Base-by-base conservation (phyloP, 805 yeast species). In the Candida glaebosa region DNA sequence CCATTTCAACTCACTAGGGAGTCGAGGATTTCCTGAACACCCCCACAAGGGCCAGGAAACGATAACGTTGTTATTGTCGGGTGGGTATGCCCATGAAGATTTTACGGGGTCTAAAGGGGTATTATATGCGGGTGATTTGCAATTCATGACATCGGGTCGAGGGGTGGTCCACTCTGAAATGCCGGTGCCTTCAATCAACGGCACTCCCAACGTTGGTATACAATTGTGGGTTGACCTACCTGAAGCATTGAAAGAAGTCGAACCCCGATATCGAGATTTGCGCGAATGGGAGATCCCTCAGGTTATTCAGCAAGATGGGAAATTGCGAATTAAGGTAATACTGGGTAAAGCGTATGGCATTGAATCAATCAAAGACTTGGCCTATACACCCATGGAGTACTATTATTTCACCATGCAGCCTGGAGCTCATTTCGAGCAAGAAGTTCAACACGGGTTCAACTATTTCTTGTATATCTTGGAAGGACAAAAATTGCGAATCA, bases 151-250 rank as follows among this genome's bases (percentile, higher is more conserved):
- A 20, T 96, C 96, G 4, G 96, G 96, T 45, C 76, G 75, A 52
- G 96, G 95, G 38, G 78, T 87, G 26, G 85, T 85, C 41, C 96
- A 87, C 60, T 76, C 88, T 2, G 96, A 88, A 57, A 87, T 87
- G 79, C 96, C 96, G 5, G 81, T 81, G 26, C 67, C 71, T 31
- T 69, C 67, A 15, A n/a, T 67, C 15, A 73, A 73, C 31, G 78
- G 82, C 1, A 63, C 75, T 16, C 64, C 67, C 16, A 63, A 65
- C 20, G 72, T 69, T 41, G 95, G 95, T 45, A 67, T 87, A 69
- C 96, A 88, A 61, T 67, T 88, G 40, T 88, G 96, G 96, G 93
- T 87, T 28, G 95, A 87, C 57, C 73, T 82, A 50, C 96, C 93
- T 15, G 76, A 66, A 34, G 61, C 71, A 1, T 59, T 81, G 56